Evolutionary conservation across 2,329 filamentous ascomycete species (phyloP).

Genomic region (Chaetomium sp.): DNA sequence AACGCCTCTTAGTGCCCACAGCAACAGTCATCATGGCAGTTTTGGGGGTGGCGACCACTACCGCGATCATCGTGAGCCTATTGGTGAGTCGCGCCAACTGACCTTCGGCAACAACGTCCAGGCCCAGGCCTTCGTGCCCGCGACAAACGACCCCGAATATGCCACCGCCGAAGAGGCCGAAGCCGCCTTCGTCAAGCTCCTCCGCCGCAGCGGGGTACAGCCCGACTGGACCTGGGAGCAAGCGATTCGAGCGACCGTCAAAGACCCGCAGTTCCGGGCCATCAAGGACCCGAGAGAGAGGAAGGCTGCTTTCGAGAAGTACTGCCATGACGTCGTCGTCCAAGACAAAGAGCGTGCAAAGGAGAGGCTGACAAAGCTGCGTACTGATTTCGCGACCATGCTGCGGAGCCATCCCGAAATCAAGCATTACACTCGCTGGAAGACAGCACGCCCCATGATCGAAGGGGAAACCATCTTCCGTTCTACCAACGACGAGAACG

Average conservation of each 20-base stretch:
- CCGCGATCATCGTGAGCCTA: slow-evolving; percentile 30
- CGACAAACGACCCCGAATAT: slow-evolving; percentile 69
- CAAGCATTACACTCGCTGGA: slow-evolving; percentile 95
- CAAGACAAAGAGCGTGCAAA: slow-evolving; percentile 94
- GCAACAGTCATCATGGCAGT: slow-evolving; percentile 14
- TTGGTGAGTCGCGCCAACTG: slow-evolving; percentile 52
- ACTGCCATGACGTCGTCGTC: slow-evolving; percentile 78
- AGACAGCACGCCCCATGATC: slow-evolving; percentile 87
- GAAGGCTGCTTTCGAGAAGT: slow-evolving; percentile 89
- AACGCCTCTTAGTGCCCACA: slow-evolving; percentile 37
- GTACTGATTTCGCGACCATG: slow-evolving; percentile 93
- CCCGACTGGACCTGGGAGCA: slow-evolving; percentile 92
- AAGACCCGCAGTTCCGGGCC: slow-evolving; percentile 86
- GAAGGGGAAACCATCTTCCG: slow-evolving; percentile 94
- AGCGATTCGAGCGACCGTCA: slow-evolving; percentile 76
- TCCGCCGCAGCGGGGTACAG: slow-evolving; percentile 78
- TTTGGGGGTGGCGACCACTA: slow-evolving; percentile 16
- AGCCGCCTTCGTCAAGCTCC: slow-evolving; percentile 83
- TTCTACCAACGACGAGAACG: slow-evolving; percentile 78
- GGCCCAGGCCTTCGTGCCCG: slow-evolving; percentile 54
- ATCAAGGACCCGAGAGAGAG: slow-evolving; percentile 89
- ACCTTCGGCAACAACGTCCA: slow-evolving; percentile 50
- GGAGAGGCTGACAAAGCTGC: slow-evolving; percentile 85
- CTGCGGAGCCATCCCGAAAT: slow-evolving; percentile 94
- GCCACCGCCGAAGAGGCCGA: slow-evolving; percentile 80